phyloP scores from a whole-genome alignment of 1,284 basidiomycete species.

The Pisolithus thermaeus region DNA sequence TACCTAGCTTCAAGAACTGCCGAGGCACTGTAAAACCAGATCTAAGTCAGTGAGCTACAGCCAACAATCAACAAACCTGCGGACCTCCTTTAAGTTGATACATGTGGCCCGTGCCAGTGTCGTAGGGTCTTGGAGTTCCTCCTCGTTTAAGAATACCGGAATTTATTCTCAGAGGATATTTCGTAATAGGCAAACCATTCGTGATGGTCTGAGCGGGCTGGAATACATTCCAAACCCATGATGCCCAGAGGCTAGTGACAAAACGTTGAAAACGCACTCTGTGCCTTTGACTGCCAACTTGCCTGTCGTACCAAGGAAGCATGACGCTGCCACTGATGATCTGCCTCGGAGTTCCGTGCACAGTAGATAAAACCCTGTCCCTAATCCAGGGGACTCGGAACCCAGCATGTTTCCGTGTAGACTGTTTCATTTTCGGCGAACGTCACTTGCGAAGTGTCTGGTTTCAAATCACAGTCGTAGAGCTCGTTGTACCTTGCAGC shows the following conservation, averaged over 20 bases:
- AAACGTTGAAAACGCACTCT: slow-evolving; percentile 4
- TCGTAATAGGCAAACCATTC: slow-evolving; percentile 34
- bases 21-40: slow-evolving; percentile 32
- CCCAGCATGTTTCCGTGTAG: slow-evolving; percentile 90
- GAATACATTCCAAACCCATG: slow-evolving; percentile 57
- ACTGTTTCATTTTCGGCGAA: slow-evolving; percentile 75
- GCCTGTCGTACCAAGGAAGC: slow-evolving; percentile 77
- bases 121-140: slow-evolving; percentile 51
- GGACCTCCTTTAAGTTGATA: slow-evolving; percentile 35
- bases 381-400: slow-evolving; percentile 90
- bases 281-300: slow-evolving; percentile 2
- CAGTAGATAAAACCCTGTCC: slow-evolving; percentile 77
- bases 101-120: slow-evolving; percentile 48
- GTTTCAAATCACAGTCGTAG: slow-evolving; percentile 49
- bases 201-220: slow-evolving; percentile 46
- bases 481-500: slow-evolving; percentile 87
- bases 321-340: slow-evolving; percentile 33
- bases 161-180: slow-evolving; percentile 6
- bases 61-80: slow-evolving; percentile 37
- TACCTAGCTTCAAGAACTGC: slow-evolving; percentile 52
- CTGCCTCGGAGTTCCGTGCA: slow-evolving; percentile 32
- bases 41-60: background rate
- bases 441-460: slow-evolving; percentile 26
- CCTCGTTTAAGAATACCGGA: slow-evolving; percentile 55
- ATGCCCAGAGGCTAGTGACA: slow-evolving; percentile 44